Conservation (phyloP, 1,139 yeast genomes). For the Blastobotrys malaysiensis region DNA sequence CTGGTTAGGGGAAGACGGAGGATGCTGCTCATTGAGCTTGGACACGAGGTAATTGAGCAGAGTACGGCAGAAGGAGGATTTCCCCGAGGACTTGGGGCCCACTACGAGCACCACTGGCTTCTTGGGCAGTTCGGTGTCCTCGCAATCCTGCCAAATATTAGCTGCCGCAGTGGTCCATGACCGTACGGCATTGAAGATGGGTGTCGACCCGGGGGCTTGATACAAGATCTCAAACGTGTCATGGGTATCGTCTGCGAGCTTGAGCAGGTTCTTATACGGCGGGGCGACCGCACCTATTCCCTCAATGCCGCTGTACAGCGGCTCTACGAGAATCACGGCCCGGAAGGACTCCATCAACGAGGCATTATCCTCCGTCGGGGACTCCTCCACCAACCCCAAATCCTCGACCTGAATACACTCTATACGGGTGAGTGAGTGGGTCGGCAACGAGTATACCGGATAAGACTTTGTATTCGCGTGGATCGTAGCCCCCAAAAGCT, state of each 20-base stretch:
- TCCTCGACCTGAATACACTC: slow-evolving; percentile 43
- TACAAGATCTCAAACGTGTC: slow-evolving; percentile 14
- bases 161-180: slow-evolving; percentile 26
- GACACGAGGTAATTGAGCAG: slow-evolving; percentile 44
- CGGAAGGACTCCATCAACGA: slow-evolving; percentile 31
- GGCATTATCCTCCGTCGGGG: slow-evolving; percentile 10
- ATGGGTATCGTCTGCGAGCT: slow-evolving; percentile 1
- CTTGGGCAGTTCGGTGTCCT: slow-evolving; percentile 6
- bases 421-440: slow-evolving; percentile 53
- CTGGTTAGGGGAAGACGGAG: slow-evolving; percentile 13
- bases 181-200: slow-evolving; percentile 15
- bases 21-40: slow-evolving; percentile 8
- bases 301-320: slow-evolving; percentile 43
- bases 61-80: slow-evolving; percentile 62
- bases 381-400: slow-evolving; percentile 27
- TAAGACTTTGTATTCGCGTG: slow-evolving; percentile 20
- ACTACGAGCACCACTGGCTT: slow-evolving; percentile 38
- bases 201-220: slow-evolving; percentile 14
- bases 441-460: slow-evolving; percentile 42
- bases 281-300: slow-evolving; percentile 45
- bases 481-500: slow-evolving; percentile 48
- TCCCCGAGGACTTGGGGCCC: slow-evolving; percentile 78
- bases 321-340: slow-evolving; percentile 42
- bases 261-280: slow-evolving; percentile 40
- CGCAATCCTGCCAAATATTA: slow-evolving; percentile 11